Percentiles rank a stretch among this genome's conserved stretches.
phyloP scores from a whole-genome alignment of 306 rosid genomes.

The Corylus americana region DNA sequence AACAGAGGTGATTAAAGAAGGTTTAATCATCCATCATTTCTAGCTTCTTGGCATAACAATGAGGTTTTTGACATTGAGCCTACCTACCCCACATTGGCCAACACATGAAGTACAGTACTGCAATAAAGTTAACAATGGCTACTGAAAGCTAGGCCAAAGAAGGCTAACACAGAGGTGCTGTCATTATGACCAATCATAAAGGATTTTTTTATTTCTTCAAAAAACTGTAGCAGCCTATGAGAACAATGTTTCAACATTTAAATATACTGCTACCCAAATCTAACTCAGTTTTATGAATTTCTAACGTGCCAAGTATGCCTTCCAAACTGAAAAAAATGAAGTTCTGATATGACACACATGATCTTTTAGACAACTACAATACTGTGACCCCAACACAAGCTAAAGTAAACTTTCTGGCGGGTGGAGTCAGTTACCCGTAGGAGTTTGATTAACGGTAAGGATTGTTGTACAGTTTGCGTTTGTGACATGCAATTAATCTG shows the following conservation, averaged over 20 bases:
- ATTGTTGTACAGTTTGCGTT: too few relatives aligned
- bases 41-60: background rate
- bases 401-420: background rate
- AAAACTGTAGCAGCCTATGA: background rate
- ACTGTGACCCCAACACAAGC: background rate
- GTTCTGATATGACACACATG: background rate
- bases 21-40: background rate
- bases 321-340: background rate
- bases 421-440: too few relatives aligned
- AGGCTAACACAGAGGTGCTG: background rate
- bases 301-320: background rate
- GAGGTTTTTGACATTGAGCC: background rate
- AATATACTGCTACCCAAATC: background rate
- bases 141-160: background rate
- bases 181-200: background rate
- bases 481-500: too few relatives aligned
- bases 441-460: too few relatives aligned
- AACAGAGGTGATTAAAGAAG: background rate
- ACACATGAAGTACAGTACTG: background rate
- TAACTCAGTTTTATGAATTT: background rate
- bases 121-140: background rate
- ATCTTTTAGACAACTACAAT: background rate
- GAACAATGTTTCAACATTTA: background rate
- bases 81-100: background rate
- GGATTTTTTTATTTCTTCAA: background rate